A percentile compares a stretch with the other conserved stretches of the same genome.
These are phyloP conservation scores for Crithidia fasciculata DNA, from an alignment of 208 protist genomes.

Conservation along the genomic window DNA sequence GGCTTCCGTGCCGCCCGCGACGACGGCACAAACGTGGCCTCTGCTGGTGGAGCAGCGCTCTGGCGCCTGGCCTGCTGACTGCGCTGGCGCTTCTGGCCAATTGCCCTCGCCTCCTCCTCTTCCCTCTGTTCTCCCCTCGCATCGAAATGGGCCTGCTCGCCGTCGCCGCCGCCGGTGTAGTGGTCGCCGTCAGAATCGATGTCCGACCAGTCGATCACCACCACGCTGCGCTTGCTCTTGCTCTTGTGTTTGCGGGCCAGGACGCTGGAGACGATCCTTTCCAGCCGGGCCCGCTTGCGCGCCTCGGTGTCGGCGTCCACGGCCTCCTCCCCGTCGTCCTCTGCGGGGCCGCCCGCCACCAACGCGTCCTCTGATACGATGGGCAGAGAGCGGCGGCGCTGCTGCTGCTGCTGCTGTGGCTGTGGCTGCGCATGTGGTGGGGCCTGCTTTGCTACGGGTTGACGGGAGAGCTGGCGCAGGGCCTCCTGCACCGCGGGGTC, in stretches of 20 bases:
- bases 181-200: conserved; percentile 38
- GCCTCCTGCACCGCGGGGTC: conserved; percentile 67
- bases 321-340: conserved; percentile 27
- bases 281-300: conserved; percentile 60
- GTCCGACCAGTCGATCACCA: conserved; percentile 88
- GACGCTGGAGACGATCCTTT: conserved; percentile 71
- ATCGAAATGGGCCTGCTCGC: not conserved
- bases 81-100: conserved; percentile 21
- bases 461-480: conserved; percentile 43
- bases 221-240: conserved; percentile 80
- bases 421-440: conserved; percentile 15
- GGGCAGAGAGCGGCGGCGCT: conserved; percentile 46
- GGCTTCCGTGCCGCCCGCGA: conserved; percentile 12
- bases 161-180: conserved; percentile 8
- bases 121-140: not conserved
- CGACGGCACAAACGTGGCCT: conserved; percentile 20
- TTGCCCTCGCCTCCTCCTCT: conserved; percentile 6
- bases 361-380: conserved; percentile 49
- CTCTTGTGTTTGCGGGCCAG: conserved; percentile 54
- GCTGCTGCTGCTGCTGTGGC: conserved; percentile 31
- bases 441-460: conserved; percentile 27
- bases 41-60: conserved; percentile 12
- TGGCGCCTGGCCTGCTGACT: conserved; percentile 28
- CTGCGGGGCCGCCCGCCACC: conserved; percentile 20
- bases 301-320: conserved; percentile 18